Evolutionary conservation across 73 alveolate genomes (phyloP), one percentile per base, ranked within the genome.

Genomic region (Paramecium primaurelia): DNA sequence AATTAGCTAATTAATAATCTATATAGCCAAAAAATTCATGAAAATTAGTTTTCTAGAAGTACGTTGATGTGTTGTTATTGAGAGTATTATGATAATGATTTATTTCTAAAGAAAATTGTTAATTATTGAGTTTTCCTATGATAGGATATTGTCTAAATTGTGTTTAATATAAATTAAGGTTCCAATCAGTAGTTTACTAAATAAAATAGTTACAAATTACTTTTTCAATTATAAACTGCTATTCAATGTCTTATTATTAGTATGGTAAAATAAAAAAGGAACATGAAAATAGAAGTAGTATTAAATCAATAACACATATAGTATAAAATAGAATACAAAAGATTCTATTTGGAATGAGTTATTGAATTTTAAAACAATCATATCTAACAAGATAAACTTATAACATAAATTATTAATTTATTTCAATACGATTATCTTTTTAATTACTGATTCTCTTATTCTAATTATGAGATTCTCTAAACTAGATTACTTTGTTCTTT

Each of bases 351-450:
- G 47, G 84, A 64, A 64, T 64, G 45, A 64, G 84, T 64, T 64
- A 12, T 9, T 64, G 84, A 12, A 64, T 28, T 64, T 64, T 64
- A 9, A 64, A 64, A 34, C 84, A 64, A 64, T 64, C 84, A 64
- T 26, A 28, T 64, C 45, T 28, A 14, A 64, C 49, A 64, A 64
- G 84, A 64, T 64, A 64, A 64, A 28, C 84, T 64, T 22, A 64
- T 64, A 64, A 64, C 49, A 64, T 28, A 64, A 64, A 54, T 54
- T 54, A 54, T 54, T 54, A 54, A 54, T 54, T 18, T 18, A 54
- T 54, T 54, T 80, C 77, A 80, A 80, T 80, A 45, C 28, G 89
- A 40, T 77, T 77, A 77, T 77, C 71, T 77, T 30, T 77, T 77
- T 77, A 77, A 44, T 47, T 80, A 47, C 16, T 80, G 44, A 47